A percentile compares a stretch with the other conserved stretches of the same genome.
Evolutionary conservation across 257 asterid species (phyloP).

Genomic region (Solanum etuberosum): DNA sequence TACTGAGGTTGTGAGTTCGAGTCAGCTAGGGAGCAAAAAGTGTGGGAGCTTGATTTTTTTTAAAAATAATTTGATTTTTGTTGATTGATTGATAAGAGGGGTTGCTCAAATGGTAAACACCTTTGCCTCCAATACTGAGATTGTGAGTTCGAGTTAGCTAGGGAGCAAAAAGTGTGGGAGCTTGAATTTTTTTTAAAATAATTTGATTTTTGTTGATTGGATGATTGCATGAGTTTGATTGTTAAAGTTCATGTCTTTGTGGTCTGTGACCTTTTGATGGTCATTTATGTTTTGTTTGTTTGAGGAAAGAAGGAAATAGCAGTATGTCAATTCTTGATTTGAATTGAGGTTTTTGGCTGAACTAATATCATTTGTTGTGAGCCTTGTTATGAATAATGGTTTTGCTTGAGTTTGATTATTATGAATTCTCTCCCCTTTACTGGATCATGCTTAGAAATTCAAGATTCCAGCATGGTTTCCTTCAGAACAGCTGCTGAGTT

Average conservation of each 20-base stretch:
- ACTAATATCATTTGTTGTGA: not conserved
- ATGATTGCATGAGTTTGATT: not conserved
- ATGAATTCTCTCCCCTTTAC: not conserved
- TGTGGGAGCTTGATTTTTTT: not conserved
- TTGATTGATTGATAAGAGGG: not conserved
- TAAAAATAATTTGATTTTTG: not conserved
- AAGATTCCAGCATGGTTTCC: conserved; percentile 3
- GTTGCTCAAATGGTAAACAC: too few species aligned
- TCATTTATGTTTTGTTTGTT: not conserved
- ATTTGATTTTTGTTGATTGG: not conserved
- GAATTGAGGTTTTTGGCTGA: not conserved
- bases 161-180: not conserved
- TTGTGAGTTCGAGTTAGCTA: not conserved
- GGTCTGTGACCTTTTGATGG: not conserved
- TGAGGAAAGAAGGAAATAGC: not conserved
- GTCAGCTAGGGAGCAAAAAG: not conserved
- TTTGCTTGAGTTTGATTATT: not conserved
- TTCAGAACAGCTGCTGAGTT: not conserved
- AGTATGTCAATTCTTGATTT: not conserved
- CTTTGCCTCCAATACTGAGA: not conserved
- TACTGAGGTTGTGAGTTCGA: not conserved
- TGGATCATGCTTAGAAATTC: not conserved
- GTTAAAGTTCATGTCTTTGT: not conserved
- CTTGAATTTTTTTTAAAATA: too few species aligned
- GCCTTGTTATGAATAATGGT: not conserved